These are phyloP conservation scores for Chlamydomonas applanata DNA, from an alignment of 139 green algal species.

Conservation along the genomic window DNA sequence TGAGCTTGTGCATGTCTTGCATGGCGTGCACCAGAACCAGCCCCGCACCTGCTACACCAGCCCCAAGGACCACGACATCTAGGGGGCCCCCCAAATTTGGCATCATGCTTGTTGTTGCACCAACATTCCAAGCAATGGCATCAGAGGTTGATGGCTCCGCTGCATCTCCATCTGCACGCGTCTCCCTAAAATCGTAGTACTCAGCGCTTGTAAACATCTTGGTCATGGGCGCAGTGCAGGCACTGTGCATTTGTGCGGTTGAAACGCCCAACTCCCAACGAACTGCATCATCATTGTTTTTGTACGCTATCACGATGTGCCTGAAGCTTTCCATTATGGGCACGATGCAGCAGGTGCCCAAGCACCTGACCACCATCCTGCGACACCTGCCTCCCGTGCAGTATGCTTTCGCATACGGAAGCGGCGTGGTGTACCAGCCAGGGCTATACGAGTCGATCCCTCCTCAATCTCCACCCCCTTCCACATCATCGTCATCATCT, in stretches of 20 bases:
- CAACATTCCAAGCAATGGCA: too few relatives aligned
- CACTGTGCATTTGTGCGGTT: background rate
- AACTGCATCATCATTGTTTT: background rate
- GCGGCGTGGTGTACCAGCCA: slow-evolving; percentile 79
- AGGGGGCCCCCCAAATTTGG: too few relatives aligned
- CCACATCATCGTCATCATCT: background rate
- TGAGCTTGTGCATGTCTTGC: too few relatives aligned
- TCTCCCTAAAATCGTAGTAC: too few relatives aligned
- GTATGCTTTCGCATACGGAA: slow-evolving; percentile 87
- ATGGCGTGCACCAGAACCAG: too few relatives aligned
- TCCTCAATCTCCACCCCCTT: background rate
- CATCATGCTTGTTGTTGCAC: too few relatives aligned
- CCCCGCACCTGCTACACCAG: too few relatives aligned
- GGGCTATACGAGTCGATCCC: slow-evolving; percentile 53
- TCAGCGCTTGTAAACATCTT: too few relatives aligned
- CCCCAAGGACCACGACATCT: too few relatives aligned
- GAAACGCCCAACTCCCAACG: background rate
- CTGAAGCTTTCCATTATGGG: slow-evolving; percentile 2
- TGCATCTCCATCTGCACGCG: too few relatives aligned
- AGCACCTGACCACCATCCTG: slow-evolving; percentile 15
- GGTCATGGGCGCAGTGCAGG: background rate
- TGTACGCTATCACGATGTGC: background rate
- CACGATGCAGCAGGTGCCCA: background rate
- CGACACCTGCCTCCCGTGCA: slow-evolving; percentile 64
- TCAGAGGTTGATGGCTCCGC: too few relatives aligned